Conservation (phyloP, 179 eudicot species). For the Actinidia arguta region DNA sequence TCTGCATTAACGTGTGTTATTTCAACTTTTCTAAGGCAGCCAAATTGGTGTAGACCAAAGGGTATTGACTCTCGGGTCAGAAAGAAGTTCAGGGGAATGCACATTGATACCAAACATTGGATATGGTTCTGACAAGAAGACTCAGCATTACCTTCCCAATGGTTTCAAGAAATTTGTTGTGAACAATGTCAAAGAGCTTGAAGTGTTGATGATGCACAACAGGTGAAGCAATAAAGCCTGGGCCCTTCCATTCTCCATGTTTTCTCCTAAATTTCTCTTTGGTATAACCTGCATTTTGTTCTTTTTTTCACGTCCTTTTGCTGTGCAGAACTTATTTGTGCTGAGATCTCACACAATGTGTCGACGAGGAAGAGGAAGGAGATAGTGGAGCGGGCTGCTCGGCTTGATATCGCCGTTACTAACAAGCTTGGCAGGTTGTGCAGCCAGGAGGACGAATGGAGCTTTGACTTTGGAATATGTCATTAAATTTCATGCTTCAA, state of each 20-base stretch:
- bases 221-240: background rate
- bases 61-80: conserved; percentile 19
- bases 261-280: background rate
- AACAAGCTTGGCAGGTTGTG: conserved; percentile 38
- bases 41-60: conserved; percentile 21
- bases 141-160: conserved; percentile 19
- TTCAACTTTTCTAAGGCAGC: background rate
- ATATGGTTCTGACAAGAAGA: conserved; percentile 25
- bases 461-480: background rate
- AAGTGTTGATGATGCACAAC: conserved; percentile 20
- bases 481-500: background rate
- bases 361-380: conserved; percentile 34
- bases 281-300: background rate
- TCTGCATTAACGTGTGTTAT: background rate
- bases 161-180: conserved; percentile 23
- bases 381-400: conserved; percentile 36
- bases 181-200: conserved; percentile 21
- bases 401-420: conserved; percentile 32
- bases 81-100: conserved; percentile 19
- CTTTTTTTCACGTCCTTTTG: background rate
- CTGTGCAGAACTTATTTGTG: conserved; percentile 28
- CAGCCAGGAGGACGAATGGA: conserved; percentile 34
- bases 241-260: background rate
- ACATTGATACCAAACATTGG: conserved; percentile 25
- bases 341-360: conserved; percentile 35